Evolutionary conservation across 75 land plant genomes (phyloP), one percentile per base, ranked within the genome.

Genomic region (Chamaecyparis obtusa): DNA sequence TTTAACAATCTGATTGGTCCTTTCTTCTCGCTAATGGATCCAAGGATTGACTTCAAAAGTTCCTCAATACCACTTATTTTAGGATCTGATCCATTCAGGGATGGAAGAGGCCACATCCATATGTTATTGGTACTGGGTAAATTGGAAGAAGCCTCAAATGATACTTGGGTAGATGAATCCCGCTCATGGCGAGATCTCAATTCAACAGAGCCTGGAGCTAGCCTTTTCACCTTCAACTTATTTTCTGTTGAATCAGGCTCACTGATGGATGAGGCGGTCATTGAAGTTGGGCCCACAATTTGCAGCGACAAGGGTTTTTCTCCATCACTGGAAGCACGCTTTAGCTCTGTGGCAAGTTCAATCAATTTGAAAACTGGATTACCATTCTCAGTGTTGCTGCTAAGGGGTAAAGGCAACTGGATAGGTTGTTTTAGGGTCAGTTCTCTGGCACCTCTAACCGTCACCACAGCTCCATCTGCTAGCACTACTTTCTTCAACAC

Each of bases 121-220:
- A 35, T 35, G 21, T 80, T 49, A 80, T 43, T 80, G 6, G 3
- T 57, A 17, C 27, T 32, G 21, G 75, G 41, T 60, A 60, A 21
- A 19, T 72, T 39, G 35, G 24, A 19, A 36, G 88, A 41, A 36
- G n/a, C 30, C 51, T 48, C 88, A 67, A 44, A 19, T 10, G 83
- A 48, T 48, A 44, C 11, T 5, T 54, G 43, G 32, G 75, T 32
- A n/a, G 71, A 87, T 71, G 35, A 30, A 16, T 76, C 64, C 3
- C 51, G 48, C 9, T 33, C 39, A 48, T 84, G 81, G 3, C 86
- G 89, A 85, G 93, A 85, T 9, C 78, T 76, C 43, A 98, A 88
- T 84, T 98, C 95, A n/a, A 98, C 94, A 4, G 95, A 93, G 32
- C 99, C 99, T n/a, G 99, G 99, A 33, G 95, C 95, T 30, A 98